Conservation (phyloP, 2,329 filamentous ascomycete species). For the Hypoxylon sp. region DNA sequence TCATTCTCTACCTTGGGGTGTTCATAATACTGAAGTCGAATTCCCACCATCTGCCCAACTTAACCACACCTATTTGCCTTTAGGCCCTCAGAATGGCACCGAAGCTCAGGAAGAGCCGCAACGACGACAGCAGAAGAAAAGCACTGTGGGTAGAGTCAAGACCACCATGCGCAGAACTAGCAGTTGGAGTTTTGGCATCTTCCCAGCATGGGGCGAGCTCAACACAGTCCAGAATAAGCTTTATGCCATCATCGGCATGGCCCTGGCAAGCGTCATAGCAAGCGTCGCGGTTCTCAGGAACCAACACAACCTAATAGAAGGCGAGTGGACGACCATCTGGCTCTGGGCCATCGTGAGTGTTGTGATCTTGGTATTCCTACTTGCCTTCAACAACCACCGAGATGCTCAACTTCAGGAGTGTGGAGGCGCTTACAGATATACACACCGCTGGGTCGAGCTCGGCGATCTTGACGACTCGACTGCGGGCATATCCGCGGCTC, state of each 20-base stretch:
- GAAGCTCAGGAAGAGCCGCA: not conserved
- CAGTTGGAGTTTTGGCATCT: not conserved
- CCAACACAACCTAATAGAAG: not conserved
- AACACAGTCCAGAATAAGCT: not conserved
- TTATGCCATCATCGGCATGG: not conserved
- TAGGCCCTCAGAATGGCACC: not conserved
- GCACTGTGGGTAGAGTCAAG: not conserved
- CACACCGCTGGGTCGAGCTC: conserved; percentile 19
- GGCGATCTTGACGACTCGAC: not conserved
- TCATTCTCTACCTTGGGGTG: not conserved
- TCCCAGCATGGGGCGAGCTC: not conserved
- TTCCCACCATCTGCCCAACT: not conserved
- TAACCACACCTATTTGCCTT: not conserved
- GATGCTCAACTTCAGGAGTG: not conserved
- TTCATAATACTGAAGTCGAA: not conserved
- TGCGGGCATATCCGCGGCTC: not conserved
- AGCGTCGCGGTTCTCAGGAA: not conserved
- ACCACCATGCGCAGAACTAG: not conserved
- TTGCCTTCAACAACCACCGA: conserved; percentile 15
- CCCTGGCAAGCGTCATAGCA: not conserved
- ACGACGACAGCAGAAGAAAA: not conserved
- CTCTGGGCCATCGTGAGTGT: conserved; percentile 15
- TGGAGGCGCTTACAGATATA: not conserved
- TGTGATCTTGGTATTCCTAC: not conserved
- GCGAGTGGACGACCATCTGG: not conserved